phyloP scores from a whole-genome alignment of 2,329 filamentous ascomycete species.

The Nothopassalora personata region DNA sequence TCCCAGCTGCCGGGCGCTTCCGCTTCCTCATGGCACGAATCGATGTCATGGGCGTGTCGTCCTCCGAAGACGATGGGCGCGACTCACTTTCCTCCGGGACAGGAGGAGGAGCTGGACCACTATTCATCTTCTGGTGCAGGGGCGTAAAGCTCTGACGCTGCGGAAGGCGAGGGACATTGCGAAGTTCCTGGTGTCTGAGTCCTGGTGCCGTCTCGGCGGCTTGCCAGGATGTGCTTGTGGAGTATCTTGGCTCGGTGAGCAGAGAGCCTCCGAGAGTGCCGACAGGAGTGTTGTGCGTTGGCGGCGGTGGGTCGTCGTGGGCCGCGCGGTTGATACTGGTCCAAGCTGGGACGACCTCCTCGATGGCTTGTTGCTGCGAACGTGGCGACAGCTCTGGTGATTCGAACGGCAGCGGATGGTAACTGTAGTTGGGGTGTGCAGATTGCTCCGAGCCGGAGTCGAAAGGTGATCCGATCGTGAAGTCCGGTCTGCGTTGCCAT shows the following conservation, averaged over 20 bases:
- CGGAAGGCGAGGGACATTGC: background rate
- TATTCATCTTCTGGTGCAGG: background rate
- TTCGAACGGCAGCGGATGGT: conserved; percentile 10
- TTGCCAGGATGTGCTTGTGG: conserved; percentile 20
- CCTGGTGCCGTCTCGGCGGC: conserved; percentile 6
- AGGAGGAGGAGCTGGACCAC: background rate
- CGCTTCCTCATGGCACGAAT: conserved; percentile 7
- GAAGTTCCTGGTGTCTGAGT: background rate
- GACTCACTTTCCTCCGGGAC: background rate
- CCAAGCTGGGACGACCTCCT: conserved; percentile 14
- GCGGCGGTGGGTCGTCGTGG: conserved; percentile 1
- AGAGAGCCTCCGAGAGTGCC: conserved; percentile 13
- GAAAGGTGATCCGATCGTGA: conserved; percentile 27
- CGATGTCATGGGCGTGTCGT: conserved; percentile 9
- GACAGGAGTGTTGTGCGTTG: conserved; percentile 6
- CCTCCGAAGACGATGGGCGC: conserved; percentile 13
- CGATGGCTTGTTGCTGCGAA: conserved; percentile 11
- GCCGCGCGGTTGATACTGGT: conserved; percentile 24
- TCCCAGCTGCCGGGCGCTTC: background rate
- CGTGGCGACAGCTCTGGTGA: conserved; percentile 30
- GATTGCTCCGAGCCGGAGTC: conserved; percentile 11
- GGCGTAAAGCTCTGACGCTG: background rate
- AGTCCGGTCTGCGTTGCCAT: conserved; percentile 14
- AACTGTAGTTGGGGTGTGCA: conserved; percentile 9
- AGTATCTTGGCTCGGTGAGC: conserved; percentile 18